A percentile compares a stretch with the other conserved stretches of the same genome.
Conservation (phyloP, 2,329 filamentous ascomycete genomes). For the Diaporthe vaccinii region DNA sequence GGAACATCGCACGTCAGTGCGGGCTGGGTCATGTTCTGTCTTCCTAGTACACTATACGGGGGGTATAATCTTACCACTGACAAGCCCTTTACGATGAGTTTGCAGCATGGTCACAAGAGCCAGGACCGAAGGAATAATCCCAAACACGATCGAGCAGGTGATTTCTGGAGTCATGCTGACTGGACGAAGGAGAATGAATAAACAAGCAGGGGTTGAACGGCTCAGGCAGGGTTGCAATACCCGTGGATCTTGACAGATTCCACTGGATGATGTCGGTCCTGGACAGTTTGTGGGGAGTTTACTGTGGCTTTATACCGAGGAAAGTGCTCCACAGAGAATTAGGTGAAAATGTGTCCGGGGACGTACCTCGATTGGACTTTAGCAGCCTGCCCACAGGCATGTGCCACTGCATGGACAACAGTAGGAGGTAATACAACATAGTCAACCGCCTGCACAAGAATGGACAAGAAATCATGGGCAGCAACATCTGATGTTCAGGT, state of each 20-base stretch:
- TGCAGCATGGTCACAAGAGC: background rate
- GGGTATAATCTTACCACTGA: background rate
- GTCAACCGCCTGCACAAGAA: too few species aligned
- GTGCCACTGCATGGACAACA: too few species aligned
- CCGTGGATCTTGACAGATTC: background rate
- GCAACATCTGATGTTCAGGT: too few species aligned
- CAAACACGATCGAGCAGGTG: background rate
- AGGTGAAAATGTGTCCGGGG: background rate
- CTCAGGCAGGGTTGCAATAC: fast-evolving
- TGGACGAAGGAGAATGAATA: background rate
- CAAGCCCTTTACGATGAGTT: background rate
- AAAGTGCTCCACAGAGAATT: background rate
- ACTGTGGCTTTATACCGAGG: background rate
- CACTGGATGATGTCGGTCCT: background rate
- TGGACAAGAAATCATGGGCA: too few species aligned
- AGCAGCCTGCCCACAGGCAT: too few species aligned
- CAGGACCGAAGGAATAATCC: background rate
- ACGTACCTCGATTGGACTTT: too few species aligned
- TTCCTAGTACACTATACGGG: background rate
- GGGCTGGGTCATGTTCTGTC: fast-evolving
- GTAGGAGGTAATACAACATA: too few species aligned
- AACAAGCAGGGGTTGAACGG: background rate
- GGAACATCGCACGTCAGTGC: background rate
- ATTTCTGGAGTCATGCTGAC: background rate
- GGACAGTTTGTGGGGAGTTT: too few species aligned